These are phyloP conservation scores for Poa pratensis DNA, from an alignment of 176 grass and related monocot species.

Conservation along the genomic window DNA sequence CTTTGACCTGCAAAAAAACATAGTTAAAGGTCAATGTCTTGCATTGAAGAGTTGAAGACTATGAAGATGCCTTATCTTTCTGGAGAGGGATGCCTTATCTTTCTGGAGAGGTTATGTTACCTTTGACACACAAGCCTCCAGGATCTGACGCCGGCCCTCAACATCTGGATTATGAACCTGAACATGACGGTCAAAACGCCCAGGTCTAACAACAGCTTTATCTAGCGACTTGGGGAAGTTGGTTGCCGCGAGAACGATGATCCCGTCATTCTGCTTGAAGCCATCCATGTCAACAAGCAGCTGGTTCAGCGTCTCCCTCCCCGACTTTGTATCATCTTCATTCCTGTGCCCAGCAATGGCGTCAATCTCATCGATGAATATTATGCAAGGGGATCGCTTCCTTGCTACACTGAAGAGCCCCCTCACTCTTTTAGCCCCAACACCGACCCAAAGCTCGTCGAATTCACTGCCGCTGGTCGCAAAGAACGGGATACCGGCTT, in stretches of 20 bases:
- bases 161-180: slow-evolving; percentile 13
- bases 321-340: neutral
- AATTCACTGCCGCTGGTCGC: neutral
- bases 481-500: neutral
- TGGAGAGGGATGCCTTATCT: neutral
- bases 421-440: neutral
- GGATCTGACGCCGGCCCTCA: neutral
- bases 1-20: slow-evolving; percentile 54
- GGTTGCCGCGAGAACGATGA: neutral
- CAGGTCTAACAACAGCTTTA: neutral
- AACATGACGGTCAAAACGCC: slow-evolving; percentile 17
- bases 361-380: neutral
- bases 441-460: neutral
- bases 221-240: neutral
- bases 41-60: neutral
- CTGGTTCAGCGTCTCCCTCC: neutral
- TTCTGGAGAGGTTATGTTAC: neutral
- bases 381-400: neutral
- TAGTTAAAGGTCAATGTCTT: neutral
- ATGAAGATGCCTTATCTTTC: neutral
- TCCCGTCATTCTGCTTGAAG: neutral
- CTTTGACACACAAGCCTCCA: slow-evolving; percentile 7
- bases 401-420: neutral
- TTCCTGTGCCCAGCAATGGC: neutral
- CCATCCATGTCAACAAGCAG: slow-evolving; percentile 1